Evolutionary conservation across 805 yeast genomes (phyloP), one percentile per base, ranked within the genome.

Genomic region (Cyberlindnera japonica): DNA sequence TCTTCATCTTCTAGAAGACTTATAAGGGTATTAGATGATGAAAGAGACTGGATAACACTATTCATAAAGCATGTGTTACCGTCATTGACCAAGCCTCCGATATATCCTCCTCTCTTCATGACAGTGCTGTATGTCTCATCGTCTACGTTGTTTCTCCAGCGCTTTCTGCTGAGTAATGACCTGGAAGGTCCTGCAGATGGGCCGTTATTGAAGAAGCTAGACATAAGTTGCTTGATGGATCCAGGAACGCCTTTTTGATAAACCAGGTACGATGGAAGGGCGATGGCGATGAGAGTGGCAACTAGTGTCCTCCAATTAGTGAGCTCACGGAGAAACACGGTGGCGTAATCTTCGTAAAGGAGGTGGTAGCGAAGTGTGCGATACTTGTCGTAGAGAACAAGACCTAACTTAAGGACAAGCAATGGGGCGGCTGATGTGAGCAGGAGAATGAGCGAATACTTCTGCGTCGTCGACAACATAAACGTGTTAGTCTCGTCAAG

Each of bases 21-120:
- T 15, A 69, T 50, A 26, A 88, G 64, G 25, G 79, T 75, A 19
- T 72, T 69, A 0, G 93, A 81, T 0, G 91, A 81, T 0, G 95
- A 89, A 41, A 89, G 63, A 14, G 85, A 75, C 60, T 90, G 97
- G 20, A 90, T 61, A 1, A 90, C 96, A 18, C 89, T 79, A 63
- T 90, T 90, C 95, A 89, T 88, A 54, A 90, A 90, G 61, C 97
- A 90, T 0, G 96, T 88, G 58, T 90, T 90, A 12, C 97, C 96
- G 49, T 87, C 95, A 58, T 90, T 90, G 43, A 76, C 73, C 26
- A 90, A 71, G 1, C 97, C 97, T 19, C 96, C 96, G 24, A 87
- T 75, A 38, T 74, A 75, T 1, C 90, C 90, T 42, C 91, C 91
- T 39, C 72, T 67, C 35, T 68, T 67, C 39, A 72, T 44, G n/a